Conservation (phyloP, 352 stramenopile species). For the Phytophthora sansomeana region DNA sequence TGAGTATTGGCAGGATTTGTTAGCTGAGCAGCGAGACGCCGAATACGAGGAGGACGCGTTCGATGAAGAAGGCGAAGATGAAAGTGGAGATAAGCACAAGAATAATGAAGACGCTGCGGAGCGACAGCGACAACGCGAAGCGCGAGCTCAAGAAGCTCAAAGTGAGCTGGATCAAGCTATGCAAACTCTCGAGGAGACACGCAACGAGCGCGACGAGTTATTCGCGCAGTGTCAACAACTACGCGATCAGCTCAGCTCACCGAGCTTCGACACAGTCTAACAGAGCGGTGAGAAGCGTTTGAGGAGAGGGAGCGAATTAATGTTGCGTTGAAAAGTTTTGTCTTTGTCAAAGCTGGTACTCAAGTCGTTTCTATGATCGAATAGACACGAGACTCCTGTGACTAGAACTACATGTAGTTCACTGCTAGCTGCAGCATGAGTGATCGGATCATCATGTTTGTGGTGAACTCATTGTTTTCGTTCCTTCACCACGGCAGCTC, state of each 20-base stretch:
- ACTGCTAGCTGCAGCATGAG: too few relatives aligned
- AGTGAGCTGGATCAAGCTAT: slow-evolving; percentile 44
- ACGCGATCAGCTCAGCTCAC: slow-evolving; percentile 59
- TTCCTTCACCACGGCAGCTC: too few relatives aligned
- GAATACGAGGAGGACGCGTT: slow-evolving; percentile 40
- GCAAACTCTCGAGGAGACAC: slow-evolving; percentile 43
- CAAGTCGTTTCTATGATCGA: too few relatives aligned
- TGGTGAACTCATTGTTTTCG: too few relatives aligned
- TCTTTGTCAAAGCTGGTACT: too few relatives aligned
- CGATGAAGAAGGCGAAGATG: slow-evolving; percentile 32
- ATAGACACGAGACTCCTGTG: too few relatives aligned
- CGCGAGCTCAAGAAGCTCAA: slow-evolving; percentile 27
- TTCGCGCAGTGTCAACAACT: slow-evolving; percentile 70
- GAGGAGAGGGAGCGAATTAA: too few relatives aligned
- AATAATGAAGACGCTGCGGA: slow-evolving; percentile 20
- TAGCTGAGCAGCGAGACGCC: slow-evolving; percentile 59
- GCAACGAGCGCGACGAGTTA: slow-evolving; percentile 66
- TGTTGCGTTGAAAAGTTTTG: too few relatives aligned
- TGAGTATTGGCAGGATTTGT: slow-evolving; percentile 66
- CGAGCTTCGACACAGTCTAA: slow-evolving; percentile 11
- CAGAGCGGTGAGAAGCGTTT: neutral
- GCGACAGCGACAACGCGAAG: slow-evolving; percentile 24
- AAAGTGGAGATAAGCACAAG: slow-evolving; percentile 20
- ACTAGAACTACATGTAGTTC: too few relatives aligned
- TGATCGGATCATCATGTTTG: too few relatives aligned